Percentiles rank a stretch among this genome's conserved stretches.
These are phyloP conservation scores for Dentipellis sp. DNA, from an alignment of 768 basidiomycete species.

Conservation along the genomic window DNA sequence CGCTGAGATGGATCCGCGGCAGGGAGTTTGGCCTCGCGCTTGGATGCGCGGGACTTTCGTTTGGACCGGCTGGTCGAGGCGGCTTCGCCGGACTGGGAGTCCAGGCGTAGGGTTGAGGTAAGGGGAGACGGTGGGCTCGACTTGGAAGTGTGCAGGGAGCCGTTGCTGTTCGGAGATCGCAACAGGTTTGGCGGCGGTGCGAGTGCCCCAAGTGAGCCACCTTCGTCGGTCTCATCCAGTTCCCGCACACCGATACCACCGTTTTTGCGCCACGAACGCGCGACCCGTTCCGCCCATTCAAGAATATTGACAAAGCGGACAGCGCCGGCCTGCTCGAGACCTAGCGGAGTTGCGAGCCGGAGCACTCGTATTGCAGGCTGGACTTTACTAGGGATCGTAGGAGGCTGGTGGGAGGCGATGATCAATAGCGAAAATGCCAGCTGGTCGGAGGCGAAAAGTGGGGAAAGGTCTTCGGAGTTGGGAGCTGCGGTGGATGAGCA, in stretches of 20 bases:
- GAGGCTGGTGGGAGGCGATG: constrained; percentile 26
- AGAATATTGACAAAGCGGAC: constrained; percentile 26
- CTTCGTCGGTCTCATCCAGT: constrained; percentile 17
- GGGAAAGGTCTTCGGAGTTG: constrained; percentile 19
- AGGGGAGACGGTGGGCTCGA: neutral
- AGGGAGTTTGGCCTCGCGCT: constrained; percentile 11
- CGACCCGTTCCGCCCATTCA: constrained; percentile 32
- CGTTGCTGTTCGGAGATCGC: neutral
- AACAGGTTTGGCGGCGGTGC: constrained; percentile 17
- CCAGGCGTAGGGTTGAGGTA: neutral
- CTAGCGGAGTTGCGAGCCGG: constrained; percentile 24
- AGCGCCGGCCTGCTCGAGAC: constrained; percentile 23
- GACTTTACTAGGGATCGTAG: constrained; percentile 18
- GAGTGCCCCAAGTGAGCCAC: constrained; percentile 15
- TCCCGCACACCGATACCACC: constrained; percentile 21
- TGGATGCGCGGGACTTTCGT: neutral
- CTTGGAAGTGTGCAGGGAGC: neutral
- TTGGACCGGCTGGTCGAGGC: neutral
- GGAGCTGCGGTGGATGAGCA: neutral
- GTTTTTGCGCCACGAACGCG: constrained; percentile 26
- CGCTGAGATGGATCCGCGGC: constrained; percentile 23
- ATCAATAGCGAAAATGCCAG: constrained; percentile 29
- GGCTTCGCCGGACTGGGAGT: neutral
- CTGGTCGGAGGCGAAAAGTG: constrained; percentile 24
- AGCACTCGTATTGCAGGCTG: constrained; percentile 26